These are phyloP conservation scores for Cyclanthera cordifolia DNA, from an alignment of 306 rosid genomes.

Conservation along the genomic window DNA sequence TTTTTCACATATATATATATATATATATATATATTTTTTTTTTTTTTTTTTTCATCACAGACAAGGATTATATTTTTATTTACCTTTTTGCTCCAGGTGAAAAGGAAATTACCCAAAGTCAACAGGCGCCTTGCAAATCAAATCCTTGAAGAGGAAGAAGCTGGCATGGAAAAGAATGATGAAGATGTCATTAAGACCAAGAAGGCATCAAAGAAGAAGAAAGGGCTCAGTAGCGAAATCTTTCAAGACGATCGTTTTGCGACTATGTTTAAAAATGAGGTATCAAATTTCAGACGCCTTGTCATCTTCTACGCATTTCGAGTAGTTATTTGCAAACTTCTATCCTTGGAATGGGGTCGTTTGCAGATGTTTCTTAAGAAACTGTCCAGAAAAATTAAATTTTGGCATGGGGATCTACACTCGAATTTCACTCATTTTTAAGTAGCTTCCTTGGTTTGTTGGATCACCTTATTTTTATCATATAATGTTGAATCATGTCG, in stretches of 20 bases:
- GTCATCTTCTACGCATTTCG: slow-evolving; percentile 3
- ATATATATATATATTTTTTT: no score
- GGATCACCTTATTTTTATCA: no score
- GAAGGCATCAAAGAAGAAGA: slow-evolving; percentile 69
- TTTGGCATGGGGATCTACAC: neutral
- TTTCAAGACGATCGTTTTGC: slow-evolving; percentile 66
- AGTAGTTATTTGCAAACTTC: neutral
- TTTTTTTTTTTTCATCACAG: neutral
- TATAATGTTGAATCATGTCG: neutral
- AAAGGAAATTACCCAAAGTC: slow-evolving; percentile 67
- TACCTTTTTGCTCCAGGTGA: slow-evolving; percentile 38
- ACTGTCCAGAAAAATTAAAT: neutral
- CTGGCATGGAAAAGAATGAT: slow-evolving; percentile 40
- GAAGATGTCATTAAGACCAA: slow-evolving; percentile 34
- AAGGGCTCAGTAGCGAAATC: slow-evolving; percentile 35
- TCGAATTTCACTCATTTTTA: neutral
- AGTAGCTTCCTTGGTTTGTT: neutral
- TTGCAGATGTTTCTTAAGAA: neutral
- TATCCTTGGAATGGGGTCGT: neutral
- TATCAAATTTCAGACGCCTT: slow-evolving; percentile 13
- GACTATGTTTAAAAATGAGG: slow-evolving; percentile 48
- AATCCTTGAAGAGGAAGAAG: slow-evolving; percentile 49
- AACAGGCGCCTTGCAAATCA: slow-evolving; percentile 57
- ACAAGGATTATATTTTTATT: neutral
- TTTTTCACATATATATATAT: neutral